Conservation (phyloP, 371 early-diverging fungal genomes). For the Paraphysoderma sedebokerense region DNA sequence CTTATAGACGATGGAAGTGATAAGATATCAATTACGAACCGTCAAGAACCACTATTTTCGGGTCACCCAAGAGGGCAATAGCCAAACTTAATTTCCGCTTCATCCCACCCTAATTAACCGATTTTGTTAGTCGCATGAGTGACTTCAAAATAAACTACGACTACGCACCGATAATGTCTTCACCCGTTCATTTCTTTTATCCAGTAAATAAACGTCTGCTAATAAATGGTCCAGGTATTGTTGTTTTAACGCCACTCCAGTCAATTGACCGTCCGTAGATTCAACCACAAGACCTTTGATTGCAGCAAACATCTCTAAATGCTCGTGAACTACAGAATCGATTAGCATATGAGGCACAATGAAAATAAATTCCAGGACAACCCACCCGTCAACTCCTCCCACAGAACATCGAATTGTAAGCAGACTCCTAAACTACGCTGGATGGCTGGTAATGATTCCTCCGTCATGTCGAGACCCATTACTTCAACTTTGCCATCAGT, state of each 20-base stretch:
- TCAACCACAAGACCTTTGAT: constrained; percentile 35
- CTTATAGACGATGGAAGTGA: not conserved
- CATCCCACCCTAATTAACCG: no score
- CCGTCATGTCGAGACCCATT: constrained; percentile 13
- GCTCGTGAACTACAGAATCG: no score
- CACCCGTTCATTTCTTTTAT: constrained; percentile 28
- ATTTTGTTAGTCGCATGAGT: no score
- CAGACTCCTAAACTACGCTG: constrained; percentile 19
- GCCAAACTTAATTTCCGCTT: constrained; percentile 56
- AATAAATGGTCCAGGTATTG: constrained; percentile 28
- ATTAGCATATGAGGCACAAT: no score
- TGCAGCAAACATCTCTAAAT: constrained; percentile 17
- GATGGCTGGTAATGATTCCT: constrained; percentile 6
- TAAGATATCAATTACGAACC: no score
- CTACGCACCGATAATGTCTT: constrained; percentile 39
- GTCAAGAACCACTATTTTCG: constrained; percentile 54
- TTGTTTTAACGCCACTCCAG: constrained; percentile 18
- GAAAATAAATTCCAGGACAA: no score
- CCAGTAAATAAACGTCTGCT: constrained; percentile 26
- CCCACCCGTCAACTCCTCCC: constrained; percentile 17
- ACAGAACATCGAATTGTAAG: constrained; percentile 29
- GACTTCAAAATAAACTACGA: no score
- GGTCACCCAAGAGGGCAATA: constrained; percentile 56
- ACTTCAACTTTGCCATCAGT: constrained; percentile 11
- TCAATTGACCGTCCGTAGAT: constrained; percentile 3